Evolutionary conservation across 257 asterid species (phyloP), one percentile per base, ranked within the genome.

Genomic region (Gentiana dahurica): DNA sequence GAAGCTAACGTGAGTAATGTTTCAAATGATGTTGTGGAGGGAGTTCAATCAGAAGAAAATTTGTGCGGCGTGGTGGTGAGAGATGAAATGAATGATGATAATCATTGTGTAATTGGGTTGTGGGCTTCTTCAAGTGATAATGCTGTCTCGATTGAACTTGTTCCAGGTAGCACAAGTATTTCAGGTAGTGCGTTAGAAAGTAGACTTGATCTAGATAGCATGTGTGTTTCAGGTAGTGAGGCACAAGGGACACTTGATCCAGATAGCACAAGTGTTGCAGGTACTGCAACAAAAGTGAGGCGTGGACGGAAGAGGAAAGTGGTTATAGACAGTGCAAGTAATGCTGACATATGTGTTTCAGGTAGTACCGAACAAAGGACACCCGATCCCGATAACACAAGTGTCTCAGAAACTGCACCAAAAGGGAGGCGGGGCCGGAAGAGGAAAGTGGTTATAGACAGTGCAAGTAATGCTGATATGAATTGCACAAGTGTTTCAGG

Each of bases 281-380:
- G 46, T 41, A 5, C 46, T 41, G 46, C 46, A 41, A 33, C 53
- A 34, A 80, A 65, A 53, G 77, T 77, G 65, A 81, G 69, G 73
- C 72, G 82, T 58, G 81, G 87, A 52, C 72, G 89, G 74, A 86
- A 78, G 78, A 81, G 77, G 69, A 75, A 62, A 70, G 73, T 66
- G 61, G 41, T 58, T 61, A 34, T 59, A 8, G 79, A 54, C 35
- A 13, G 54, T 49, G 65, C 55, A 62, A 73, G 69, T 36, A 60
- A 55, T 53, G 46, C 46, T 41, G 46, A 41, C 9, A 5, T 41
- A 24, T 24, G 24, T 24, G 24, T 24, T 0, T 24, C 24, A 24
- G 24, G 24, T 24, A 24, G 24, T 24, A 24, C 24, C 24, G 24
- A 24, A 24, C 24, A 24, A 24, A 24, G 24, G 24, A 24, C 24